Conservation (phyloP, 176 grass and related monocot species). For the Triticum monococcum region DNA sequence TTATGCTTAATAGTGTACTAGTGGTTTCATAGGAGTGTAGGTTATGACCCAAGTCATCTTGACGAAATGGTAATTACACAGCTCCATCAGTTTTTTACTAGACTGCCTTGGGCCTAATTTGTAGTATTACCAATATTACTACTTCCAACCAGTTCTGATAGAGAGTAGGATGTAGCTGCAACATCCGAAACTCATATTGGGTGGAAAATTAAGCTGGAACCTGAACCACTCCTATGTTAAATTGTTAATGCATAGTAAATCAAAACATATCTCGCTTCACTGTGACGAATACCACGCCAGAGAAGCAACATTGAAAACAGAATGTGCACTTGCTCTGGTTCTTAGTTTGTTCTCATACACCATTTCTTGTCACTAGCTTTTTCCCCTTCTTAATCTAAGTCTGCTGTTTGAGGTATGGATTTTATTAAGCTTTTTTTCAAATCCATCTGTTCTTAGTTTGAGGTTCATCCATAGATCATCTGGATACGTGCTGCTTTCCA, state of each 20-base stretch:
- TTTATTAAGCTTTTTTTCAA: not conserved
- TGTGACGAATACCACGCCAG: not conserved
- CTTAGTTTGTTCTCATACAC: not conserved
- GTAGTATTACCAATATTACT: not conserved
- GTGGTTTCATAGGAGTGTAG: not conserved
- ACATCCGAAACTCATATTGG: not conserved
- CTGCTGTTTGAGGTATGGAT: not conserved
- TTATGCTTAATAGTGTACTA: not conserved
- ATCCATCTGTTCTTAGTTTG: not conserved
- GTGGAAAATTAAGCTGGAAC: not conserved
- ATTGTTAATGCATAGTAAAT: not conserved
- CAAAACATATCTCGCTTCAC: not conserved
- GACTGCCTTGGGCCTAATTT: not conserved
- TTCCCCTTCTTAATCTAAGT: not conserved
- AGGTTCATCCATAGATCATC: not conserved
- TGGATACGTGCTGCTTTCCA: not conserved
- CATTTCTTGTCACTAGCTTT: not conserved
- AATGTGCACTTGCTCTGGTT: not conserved
- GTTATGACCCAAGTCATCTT: not conserved
- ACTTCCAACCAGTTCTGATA: not conserved
- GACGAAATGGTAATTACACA: conserved; percentile 15
- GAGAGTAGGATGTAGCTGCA: not conserved
- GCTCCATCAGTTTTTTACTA: not conserved
- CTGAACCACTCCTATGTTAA: not conserved
- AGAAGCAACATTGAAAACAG: not conserved